Evolutionary conservation across 129 eudicot genomes (phyloP), one percentile per base, ranked within the genome.

Genomic region (Centrapalus pauciflorus): DNA sequence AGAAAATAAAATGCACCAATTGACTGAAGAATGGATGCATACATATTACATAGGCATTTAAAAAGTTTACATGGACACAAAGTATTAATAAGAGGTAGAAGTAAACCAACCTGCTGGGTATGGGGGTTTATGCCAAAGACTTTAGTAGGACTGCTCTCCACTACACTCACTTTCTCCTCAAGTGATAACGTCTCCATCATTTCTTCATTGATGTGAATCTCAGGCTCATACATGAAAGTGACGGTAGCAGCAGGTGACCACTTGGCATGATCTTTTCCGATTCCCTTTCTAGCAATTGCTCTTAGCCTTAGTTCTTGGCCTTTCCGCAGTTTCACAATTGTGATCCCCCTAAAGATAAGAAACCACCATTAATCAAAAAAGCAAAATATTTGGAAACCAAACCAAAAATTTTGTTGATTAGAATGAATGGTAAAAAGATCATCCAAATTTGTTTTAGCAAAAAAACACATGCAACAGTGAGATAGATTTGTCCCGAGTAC

Each of bases 201-300:
- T 66, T 86, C 99, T 72, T 94, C 93, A 54, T 94, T 94, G 63
- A 94, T 86, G 70, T 83, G 85, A 59, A 93, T 93, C 58, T 84
- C 90, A 29, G 99, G 99, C 63, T 94, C 99, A 77, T 89, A 89
- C 99, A 94, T 89, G 81, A 94, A 94, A 33, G 99, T 94, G 19
- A 94, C 99, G 26, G 99, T 94, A 59, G 99, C 96, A 37, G 99
- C 99, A 78, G 99, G 96, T 1, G 96, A 89, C 99, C 99, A 94
- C 26, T 94, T 94, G 6, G 96, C 99, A 72, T 94, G 96, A 82
- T 94, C 96, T 81, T 94, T 94, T 38, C 99, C 99, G 26, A 94
- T 94, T 26, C 99, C 99, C 75, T 94, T 94, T 34, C 99, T 72
- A n/a, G 96, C 99, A 50, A 93, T 93, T 58, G 98, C 98, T 76